phyloP scores from a whole-genome alignment of 805 yeast genomes.

The Metschnikowia lachancei region DNA sequence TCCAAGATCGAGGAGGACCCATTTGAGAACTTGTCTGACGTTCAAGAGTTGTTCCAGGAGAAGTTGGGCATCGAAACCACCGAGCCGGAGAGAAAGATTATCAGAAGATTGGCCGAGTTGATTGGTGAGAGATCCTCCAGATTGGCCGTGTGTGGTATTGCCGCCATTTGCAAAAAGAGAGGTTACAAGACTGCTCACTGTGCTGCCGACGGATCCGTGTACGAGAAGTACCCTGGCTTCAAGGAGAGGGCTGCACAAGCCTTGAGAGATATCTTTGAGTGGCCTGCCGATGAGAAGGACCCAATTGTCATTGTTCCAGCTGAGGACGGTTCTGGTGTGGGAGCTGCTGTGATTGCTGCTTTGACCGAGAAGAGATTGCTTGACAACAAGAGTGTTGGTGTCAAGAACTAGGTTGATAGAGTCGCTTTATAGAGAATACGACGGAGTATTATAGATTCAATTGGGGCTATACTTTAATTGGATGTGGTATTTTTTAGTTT shows the following conservation, averaged over 20 bases:
- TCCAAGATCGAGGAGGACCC: constrained; percentile 87
- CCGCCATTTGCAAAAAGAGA: constrained; percentile 89
- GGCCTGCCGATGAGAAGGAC: constrained; percentile 59
- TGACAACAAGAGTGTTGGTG: constrained; percentile 68
- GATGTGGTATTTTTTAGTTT: no score
- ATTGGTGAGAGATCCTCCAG: constrained; percentile 93
- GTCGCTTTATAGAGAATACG: neutral
- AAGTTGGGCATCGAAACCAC: constrained; percentile 65
- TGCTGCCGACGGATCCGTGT: constrained; percentile 97
- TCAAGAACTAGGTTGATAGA: constrained; percentile 5
- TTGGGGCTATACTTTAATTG: no score
- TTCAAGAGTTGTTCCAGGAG: constrained; percentile 60
- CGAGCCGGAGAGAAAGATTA: constrained; percentile 71
- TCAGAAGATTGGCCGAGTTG: constrained; percentile 79
- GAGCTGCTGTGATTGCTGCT: constrained; percentile 98
- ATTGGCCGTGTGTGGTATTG: constrained; percentile 90
- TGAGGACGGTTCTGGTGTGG: constrained; percentile 98
- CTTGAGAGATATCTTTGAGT: constrained; percentile 82
- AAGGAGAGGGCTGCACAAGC: constrained; percentile 85
- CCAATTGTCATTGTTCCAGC: constrained; percentile 88
- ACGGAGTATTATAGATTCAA: no score
- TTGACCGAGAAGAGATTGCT: constrained; percentile 77
- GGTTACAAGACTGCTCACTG: constrained; percentile 73
- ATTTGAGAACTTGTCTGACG: constrained; percentile 75
- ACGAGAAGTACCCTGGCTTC: constrained; percentile 90